Evolutionary conservation across 2,329 filamentous ascomycete genomes (phyloP), one percentile per base, ranked within the genome.

Genomic region (Calycina marina): DNA sequence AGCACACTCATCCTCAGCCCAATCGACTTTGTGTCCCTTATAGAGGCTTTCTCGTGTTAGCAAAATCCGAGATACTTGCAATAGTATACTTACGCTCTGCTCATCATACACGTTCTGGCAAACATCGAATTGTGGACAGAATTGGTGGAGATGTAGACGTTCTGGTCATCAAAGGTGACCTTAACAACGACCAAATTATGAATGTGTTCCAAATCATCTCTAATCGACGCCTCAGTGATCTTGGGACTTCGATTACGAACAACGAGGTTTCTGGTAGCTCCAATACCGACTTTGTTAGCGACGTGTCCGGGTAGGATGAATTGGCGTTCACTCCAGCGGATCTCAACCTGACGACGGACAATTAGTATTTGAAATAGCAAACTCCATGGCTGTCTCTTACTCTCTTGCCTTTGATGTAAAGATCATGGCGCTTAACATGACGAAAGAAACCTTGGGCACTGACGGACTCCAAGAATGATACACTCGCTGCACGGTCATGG

Each of bases 141-240:
- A 52, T 86, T 92, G 5, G 77, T 82, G 34, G 69, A 74, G 41
- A 92, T 72, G 51, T 70, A 70, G 37, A 69, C 77, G 51, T 73
- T 69, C 4, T 63, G 62, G 12, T 63, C 59, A 3, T 56, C 54
- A 51, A 80, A 77, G 5, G 57, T 55, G 27, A 90, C 57, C 26
- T 67, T 67, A 46, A 90, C 62, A 8, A 92, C 67, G 14, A 77
- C 60, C 1, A 92, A 63, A 40, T 82, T 81, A 58, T 88, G 75
- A 38, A 92, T 88, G 50, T 92, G 83, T 14, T 85, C 77, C 22
- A 90, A 63, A 45, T 92, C 79, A 4, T 75, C 65, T 8, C 77
- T 72, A 40, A 92, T 72, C 11, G 57, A 56, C 5, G 68, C 57
- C 42, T 75, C 75, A 0, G 73, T 83, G 42, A 80, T 59, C 32